A percentile compares a stretch with the other conserved stretches of the same genome.
These are phyloP conservation scores for Cladosporium sp. DNA, from an alignment of 2,329 filamentous ascomycete species.

Conservation along the genomic window DNA sequence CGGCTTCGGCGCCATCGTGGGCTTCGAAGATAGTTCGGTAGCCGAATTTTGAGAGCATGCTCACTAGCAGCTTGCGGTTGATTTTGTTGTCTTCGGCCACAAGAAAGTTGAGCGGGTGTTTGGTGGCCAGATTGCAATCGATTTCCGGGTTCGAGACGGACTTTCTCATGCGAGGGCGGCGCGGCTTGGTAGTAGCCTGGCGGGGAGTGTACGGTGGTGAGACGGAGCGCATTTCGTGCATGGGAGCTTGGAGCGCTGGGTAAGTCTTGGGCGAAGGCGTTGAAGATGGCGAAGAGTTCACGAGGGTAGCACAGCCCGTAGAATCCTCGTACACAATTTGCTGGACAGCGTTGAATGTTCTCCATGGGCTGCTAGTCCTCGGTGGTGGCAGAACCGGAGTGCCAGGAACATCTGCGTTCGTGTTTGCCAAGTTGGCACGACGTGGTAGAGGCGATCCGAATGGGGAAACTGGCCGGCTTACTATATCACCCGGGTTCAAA, in stretches of 20 bases:
- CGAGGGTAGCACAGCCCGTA: not conserved
- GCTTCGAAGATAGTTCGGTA: slow-evolving; percentile 61
- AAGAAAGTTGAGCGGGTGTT: slow-evolving; percentile 61
- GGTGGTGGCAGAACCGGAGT: slow-evolving; percentile 2
- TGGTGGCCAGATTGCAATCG: slow-evolving; percentile 54
- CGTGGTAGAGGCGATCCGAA: slow-evolving; percentile 41
- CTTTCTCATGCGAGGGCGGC: slow-evolving; percentile 18
- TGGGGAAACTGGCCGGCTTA: slow-evolving; percentile 48
- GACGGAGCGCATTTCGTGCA: not conserved
- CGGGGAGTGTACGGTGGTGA: slow-evolving; percentile 6
- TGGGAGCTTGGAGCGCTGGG: slow-evolving; percentile 8
- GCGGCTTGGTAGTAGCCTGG: not conserved
- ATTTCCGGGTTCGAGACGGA: slow-evolving; percentile 31
- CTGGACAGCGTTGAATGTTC: slow-evolving; percentile 22
- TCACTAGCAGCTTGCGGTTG: slow-evolving; percentile 62
- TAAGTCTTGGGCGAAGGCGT: slow-evolving; percentile 15
- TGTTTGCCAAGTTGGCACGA: slow-evolving; percentile 14
- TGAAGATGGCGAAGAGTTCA: slow-evolving; percentile 13
- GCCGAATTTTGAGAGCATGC: slow-evolving; percentile 62
- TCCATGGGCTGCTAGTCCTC: slow-evolving; percentile 20
- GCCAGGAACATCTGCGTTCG: not conserved
- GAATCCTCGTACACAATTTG: slow-evolving; percentile 16
- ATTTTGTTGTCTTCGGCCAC: slow-evolving; percentile 70
- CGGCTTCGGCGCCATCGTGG: slow-evolving; percentile 63
- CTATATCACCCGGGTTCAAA: slow-evolving; percentile 47